Evolutionary conservation across 2,329 filamentous ascomycete genomes (phyloP), one percentile per base, ranked within the genome.

Genomic region (Pyrenochaeta sp.): DNA sequence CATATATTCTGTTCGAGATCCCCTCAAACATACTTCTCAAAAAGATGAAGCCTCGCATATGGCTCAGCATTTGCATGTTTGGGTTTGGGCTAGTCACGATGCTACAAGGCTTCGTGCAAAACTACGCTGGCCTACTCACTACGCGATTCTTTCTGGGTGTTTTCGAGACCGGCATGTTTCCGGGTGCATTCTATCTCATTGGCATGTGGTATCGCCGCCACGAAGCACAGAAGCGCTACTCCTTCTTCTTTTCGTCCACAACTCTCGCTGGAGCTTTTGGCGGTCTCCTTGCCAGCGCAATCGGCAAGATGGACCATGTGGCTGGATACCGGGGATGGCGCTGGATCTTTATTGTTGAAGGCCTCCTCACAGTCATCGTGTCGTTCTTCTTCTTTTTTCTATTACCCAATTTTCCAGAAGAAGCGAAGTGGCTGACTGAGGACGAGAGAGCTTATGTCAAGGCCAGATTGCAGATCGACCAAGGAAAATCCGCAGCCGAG

Each of bases 141-240:
- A 92, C 90, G 2, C 85, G 75, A 23, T 97, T 97, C 81, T 94
- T 97, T 74, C 83, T 97, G 0, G 93, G 93, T 7, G 53, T 84
- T 1, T 80, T 80, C 51, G 81, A 79, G 47, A 73, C 78, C 0
- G 80, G 80, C 49, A 81, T 83, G 80, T 91, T 91, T n/a, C 69
- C 68, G 0, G 69, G 69, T 11, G 62, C 71, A 4, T 84, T 90
- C 70, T 90, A 92, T 68, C 78, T 93, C 7, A 87, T 92, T 56
- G 87, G 90, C 52, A 94, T 94, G 88, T 96, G 90, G 92, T 99
- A 98, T 67, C 87, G 88, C 54, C 87, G 94, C 54, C 82, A 82
- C 39, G 95, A 98, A 77, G 92, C 93, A 2, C 94, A 98, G 77
- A 91, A 92, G 68, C 87, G 95, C 27, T 97, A 93, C 78, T 90